Evolutionary conservation across 345 rosid genomes (phyloP).

Genomic region (Excoecaria agallocha): DNA sequence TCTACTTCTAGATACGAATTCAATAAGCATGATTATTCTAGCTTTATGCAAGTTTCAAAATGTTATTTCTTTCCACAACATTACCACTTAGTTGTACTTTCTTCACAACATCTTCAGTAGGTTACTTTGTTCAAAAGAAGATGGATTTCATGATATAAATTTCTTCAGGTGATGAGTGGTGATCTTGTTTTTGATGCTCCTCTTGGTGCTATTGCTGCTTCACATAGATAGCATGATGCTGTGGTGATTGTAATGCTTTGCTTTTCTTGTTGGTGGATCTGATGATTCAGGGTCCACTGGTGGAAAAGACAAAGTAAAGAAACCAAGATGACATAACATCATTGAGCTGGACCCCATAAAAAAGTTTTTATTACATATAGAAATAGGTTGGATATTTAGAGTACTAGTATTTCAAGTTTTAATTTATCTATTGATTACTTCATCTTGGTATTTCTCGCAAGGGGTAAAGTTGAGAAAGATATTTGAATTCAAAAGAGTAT

Average conservation of each 20-base stretch:
- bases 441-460: too few species aligned
- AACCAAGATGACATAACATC: slow-evolving; percentile 68
- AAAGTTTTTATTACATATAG: slow-evolving; percentile 75
- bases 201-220: slow-evolving; percentile 85
- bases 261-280: slow-evolving; percentile 66
- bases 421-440: slow-evolving; percentile 12
- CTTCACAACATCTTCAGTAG: too few species aligned
- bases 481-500: slow-evolving; percentile 63
- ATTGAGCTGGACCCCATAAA: slow-evolving; percentile 74
- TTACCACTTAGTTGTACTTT: too few species aligned
- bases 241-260: slow-evolving; percentile 95
- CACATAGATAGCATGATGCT: too few species aligned
- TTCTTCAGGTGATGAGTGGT: slow-evolving; percentile 82
- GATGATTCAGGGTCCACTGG: slow-evolving; percentile 64
- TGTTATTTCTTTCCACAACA: too few species aligned
- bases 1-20: too few species aligned
- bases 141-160: too few species aligned
- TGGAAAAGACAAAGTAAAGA: slow-evolving; percentile 88
- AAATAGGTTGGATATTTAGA: slow-evolving; percentile 52
- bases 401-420: not conserved
- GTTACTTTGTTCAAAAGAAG: too few species aligned
- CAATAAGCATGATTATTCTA: too few species aligned
- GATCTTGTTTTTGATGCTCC: slow-evolving; percentile 97
- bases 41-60: too few species aligned
- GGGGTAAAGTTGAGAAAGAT: slow-evolving; percentile 80